phyloP scores from a whole-genome alignment of 164 flowering plant species.

The Liquidambar formosana region DNA sequence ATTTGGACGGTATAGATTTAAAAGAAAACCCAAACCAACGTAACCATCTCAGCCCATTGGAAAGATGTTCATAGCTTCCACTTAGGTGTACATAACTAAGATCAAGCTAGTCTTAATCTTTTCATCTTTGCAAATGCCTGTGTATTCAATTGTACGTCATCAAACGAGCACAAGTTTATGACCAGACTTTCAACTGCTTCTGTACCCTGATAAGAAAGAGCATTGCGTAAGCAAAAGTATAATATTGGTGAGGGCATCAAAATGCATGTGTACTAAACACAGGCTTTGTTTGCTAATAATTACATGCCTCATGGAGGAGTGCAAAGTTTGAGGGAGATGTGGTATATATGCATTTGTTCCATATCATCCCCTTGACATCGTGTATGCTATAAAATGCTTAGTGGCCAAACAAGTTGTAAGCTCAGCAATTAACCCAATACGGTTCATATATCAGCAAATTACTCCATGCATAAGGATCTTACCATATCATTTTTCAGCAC shows the following conservation, averaged over 20 bases:
- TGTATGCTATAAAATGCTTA: too few relatives aligned
- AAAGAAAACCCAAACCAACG: constrained; percentile 19
- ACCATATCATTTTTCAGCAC: constrained; percentile 6
- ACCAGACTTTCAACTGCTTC: not conserved
- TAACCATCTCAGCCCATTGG: constrained; percentile 15
- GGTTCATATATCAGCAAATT: not conserved
- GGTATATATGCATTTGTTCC: too few relatives aligned
- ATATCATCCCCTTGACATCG: too few relatives aligned
- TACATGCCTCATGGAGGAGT: too few relatives aligned
- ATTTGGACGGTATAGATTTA: constrained; percentile 14
- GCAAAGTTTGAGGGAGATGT: too few relatives aligned
- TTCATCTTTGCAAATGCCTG: constrained; percentile 17
- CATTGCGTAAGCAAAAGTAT: not conserved
- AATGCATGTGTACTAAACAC: too few relatives aligned
- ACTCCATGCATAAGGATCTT: not conserved
- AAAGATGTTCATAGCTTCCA: constrained; percentile 1
- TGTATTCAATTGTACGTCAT: not conserved
- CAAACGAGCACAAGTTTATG: not conserved
- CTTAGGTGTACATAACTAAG: not conserved
- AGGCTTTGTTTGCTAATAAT: too few relatives aligned
- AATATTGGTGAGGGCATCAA: too few relatives aligned
- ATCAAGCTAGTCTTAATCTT: constrained; percentile 18
- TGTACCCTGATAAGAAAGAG: constrained; percentile 10
- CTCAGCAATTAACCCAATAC: too few relatives aligned
- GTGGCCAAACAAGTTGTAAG: too few relatives aligned